Evolutionary conservation across 352 stramenopile genomes (phyloP).

Genomic region (Pythium graminicola): DNA sequence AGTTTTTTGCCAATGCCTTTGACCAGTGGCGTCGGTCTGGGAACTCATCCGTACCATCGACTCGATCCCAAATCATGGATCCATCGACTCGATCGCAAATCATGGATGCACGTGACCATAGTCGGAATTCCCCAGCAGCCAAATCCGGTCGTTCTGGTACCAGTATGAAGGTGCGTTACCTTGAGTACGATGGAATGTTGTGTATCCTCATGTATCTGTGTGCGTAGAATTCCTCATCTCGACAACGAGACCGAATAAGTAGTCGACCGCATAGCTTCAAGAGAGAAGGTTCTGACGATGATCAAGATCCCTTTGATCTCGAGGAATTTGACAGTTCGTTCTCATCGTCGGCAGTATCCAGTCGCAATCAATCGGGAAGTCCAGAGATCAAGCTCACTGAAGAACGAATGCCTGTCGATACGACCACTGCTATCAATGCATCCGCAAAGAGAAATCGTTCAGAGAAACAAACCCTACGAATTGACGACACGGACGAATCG

Average conservation of each 20-base stretch:
- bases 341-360: background rate
- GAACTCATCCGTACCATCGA: background rate
- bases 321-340: slow-evolving; percentile 4
- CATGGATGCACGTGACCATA: slow-evolving; percentile 12
- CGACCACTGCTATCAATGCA: slow-evolving; percentile 3
- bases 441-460: background rate
- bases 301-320: background rate
- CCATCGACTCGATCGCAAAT: slow-evolving; percentile 10
- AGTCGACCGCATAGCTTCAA: background rate
- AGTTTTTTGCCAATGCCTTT: slow-evolving; percentile 14
- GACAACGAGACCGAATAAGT: background rate
- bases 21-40: slow-evolving; percentile 17
- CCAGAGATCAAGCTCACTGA: slow-evolving; percentile 9
- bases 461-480: slow-evolving; percentile 26
- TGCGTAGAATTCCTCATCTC: background rate
- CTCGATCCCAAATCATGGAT: slow-evolving; percentile 13
- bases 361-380: background rate
- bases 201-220: background rate
- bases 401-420: background rate
- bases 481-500: slow-evolving; percentile 58
- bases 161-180: slow-evolving; percentile 13
- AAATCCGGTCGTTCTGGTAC: slow-evolving; percentile 4
- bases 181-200: background rate
- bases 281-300: background rate
- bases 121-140: slow-evolving; percentile 5